Evolutionary conservation across 768 basidiomycete genomes (phyloP), one percentile per base, ranked within the genome.

Genomic region (Fomitopsis pulvina): DNA sequence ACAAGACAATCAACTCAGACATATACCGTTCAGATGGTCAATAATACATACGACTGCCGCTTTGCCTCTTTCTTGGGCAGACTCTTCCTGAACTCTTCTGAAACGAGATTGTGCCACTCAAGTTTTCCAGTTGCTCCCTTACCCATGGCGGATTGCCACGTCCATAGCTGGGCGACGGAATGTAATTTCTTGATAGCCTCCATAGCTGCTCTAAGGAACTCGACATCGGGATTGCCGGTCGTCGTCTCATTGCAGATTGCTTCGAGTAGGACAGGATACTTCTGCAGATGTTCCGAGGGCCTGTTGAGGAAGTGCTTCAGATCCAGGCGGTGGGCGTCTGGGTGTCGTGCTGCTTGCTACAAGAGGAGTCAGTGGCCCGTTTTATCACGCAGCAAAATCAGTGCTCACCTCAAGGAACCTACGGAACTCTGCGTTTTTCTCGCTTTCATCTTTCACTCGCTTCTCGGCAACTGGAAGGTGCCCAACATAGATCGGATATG

Each of bases 131-230:
- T 80, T 1, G 79, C 72, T 3, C 92, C 92, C 58, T 81, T 80
- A 12, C 89, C 81, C 85, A 91, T 92, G 0, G 89, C 86, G 37
- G 81, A 76, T 63, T 97, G 93, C 80, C 94, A 97, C 3, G 92
- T 89, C 55, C 85, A 78, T 42, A 96, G 67, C 63, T 92, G 88
- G 0, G 89, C 85, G 4, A 91, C 77, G 4, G 78, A 77, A 54
- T 92, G 88, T 49, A 97, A 68, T 54, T 80, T 85, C 60, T 84
- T 83, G 63, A 97, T 91, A 0, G 90, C 83, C 43, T 81, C 79
- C 38, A 91, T 83, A 2, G 94, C 92, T 59, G 92, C 83, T n/a
- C 73, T 67, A 49, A 96, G 68, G 64, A 84, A 94, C 32, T 92
- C 90, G 0, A 73, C 75, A 60, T 97, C 93, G 0, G 87, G 80